phyloP scores from a whole-genome alignment of 108 stramenopile species.

The Stephanodiscus minutulus region DNA sequence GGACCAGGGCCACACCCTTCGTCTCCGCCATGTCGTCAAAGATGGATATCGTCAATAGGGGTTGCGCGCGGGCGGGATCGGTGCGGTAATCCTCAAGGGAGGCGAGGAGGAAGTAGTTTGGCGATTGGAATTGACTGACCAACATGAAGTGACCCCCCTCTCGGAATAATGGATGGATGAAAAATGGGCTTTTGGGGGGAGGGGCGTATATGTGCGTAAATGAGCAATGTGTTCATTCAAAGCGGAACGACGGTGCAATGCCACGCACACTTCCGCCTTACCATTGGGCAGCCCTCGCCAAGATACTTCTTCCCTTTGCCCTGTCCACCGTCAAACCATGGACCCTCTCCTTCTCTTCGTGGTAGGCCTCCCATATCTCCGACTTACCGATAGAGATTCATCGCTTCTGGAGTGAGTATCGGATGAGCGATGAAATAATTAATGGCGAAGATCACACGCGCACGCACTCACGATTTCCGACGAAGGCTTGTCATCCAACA shows the following conservation, averaged over 20 bases:
- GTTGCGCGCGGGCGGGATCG: constrained; percentile 80
- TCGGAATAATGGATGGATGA: constrained; percentile 84
- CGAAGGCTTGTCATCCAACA: constrained; percentile 59
- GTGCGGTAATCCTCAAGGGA: constrained; percentile 86
- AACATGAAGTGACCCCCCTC: constrained; percentile 85
- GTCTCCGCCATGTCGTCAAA: constrained; percentile 74
- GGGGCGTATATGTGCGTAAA: too few relatives aligned
- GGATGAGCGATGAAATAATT: background rate
- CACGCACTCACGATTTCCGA: constrained; percentile 47
- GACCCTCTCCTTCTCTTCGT: constrained; percentile 67
- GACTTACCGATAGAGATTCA: constrained; percentile 6
- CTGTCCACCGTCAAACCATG: constrained; percentile 52
- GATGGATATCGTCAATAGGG: constrained; percentile 73
- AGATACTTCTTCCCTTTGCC: constrained; percentile 49
- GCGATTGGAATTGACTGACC: constrained; percentile 77
- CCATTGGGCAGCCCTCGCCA: constrained; percentile 54
- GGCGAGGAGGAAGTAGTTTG: constrained; percentile 75
- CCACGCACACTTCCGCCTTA: constrained; percentile 16
- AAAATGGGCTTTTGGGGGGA: constrained; percentile 61
- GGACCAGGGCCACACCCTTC: constrained; percentile 66
- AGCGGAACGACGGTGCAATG: background rate
- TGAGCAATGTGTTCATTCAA: background rate
- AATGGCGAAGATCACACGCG: background rate
- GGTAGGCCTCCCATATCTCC: constrained; percentile 81
- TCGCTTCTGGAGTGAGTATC: too few relatives aligned